A percentile compares a stretch with the other conserved stretches of the same genome.
Conservation (phyloP, 2,329 filamentous ascomycete species). For the Penicillium hordei region DNA sequence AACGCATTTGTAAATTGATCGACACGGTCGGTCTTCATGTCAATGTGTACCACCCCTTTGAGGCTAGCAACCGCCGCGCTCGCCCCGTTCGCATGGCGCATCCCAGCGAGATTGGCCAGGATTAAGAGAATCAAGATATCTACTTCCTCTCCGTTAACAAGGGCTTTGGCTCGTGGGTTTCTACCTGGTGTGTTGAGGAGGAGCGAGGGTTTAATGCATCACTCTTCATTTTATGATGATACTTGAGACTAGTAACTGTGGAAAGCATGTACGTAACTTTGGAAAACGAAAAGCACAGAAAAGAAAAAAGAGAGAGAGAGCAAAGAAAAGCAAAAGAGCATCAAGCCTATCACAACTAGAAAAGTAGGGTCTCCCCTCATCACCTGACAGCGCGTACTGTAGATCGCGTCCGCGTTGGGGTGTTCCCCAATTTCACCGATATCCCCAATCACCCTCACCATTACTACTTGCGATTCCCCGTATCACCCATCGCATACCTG, state of each 20-base stretch:
- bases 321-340: neutral
- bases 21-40: constrained; percentile 39
- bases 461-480: neutral
- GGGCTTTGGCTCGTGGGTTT: neutral
- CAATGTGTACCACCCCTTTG: constrained; percentile 34
- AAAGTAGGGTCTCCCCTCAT: constrained; percentile 6
- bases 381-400: constrained; percentile 27
- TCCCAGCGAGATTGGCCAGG: neutral
- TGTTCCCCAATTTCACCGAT: neutral
- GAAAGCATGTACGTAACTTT: neutral
- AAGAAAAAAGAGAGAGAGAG: neutral
- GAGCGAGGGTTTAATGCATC: neutral
- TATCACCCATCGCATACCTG: neutral
- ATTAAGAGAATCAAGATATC: neutral
- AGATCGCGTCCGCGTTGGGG: constrained; percentile 16
- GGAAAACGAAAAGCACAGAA: neutral
- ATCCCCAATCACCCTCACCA: neutral
- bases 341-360: neutral
- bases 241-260: neutral
- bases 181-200: neutral
- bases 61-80: neutral
- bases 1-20: constrained; percentile 48
- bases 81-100: neutral
- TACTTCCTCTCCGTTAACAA: neutral
- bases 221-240: neutral